Base-by-base conservation (phyloP, 768 basidiomycete genomes). In the Sarcomyxa edulis region DNA sequence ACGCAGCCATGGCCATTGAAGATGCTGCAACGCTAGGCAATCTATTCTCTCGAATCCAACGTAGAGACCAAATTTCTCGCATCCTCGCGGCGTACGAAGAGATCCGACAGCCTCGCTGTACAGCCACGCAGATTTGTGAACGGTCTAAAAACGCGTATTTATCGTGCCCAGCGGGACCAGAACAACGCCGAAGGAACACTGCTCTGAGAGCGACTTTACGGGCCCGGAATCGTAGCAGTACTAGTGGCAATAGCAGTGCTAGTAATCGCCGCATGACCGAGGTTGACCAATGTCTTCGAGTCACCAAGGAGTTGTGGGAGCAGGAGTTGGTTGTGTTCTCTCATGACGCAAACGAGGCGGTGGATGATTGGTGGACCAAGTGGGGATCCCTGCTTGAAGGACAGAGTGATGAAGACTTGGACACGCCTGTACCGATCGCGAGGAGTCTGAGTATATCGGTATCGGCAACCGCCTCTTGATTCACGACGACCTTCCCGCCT, bases 361-460 rank as follows among this genome's bases (percentile, higher is more conserved):
- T 74, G 16, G 77, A 77, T 25, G 75, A 79, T 48, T 81, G 77
- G 76, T 82, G 77, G 77, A 64, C 71, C 8, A 73, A 69, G 45
- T 70, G 64, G 61, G 66, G 64, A 2, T 45, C 53, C 14, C 42
- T 60, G 8, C 50, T 66, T 25, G 50, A 53, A n/a, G n/a, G n/a
- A 31, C 48, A 52, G 30, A 49, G 47, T 24, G 51, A 44, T 41
- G n/a, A n/a, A n/a, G n/a, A n/a, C n/a, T n/a, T n/a, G n/a, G n/a
- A n/a, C n/a, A n/a, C n/a, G n/a, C n/a, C n/a, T n/a, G n/a, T n/a
- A n/a, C n/a, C n/a, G n/a, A n/a, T n/a, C n/a, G n/a, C n/a, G n/a
- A n/a, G n/a, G n/a, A n/a, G n/a, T n/a, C n/a, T n/a, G n/a, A n/a
- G n/a, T n/a, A n/a, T n/a, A n/a, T n/a, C n/a, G n/a, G n/a, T n/a